These are phyloP conservation scores for Lachancea sp. DNA, from an alignment of 805 yeast species.

Conservation along the genomic window DNA sequence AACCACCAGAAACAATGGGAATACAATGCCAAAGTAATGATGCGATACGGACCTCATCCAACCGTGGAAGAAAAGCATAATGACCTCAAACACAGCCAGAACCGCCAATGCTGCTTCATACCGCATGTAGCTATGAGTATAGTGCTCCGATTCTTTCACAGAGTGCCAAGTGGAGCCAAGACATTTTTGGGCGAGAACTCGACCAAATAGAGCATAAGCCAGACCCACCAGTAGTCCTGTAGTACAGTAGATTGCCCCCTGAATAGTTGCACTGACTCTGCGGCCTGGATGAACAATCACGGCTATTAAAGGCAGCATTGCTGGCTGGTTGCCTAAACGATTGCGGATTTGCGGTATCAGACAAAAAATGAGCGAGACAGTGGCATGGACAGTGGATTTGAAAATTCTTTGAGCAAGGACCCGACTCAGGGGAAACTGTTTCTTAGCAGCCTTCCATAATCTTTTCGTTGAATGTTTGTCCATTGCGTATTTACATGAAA, in stretches of 20 bases:
- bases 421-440: constrained; percentile 29
- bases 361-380: constrained; percentile 39
- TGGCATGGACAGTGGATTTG: constrained; percentile 35
- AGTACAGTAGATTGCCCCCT: constrained; percentile 36
- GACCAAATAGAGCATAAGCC: constrained; percentile 37
- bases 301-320: constrained; percentile 40
- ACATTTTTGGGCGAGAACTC: constrained; percentile 38
- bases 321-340: constrained; percentile 37
- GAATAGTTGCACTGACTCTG: constrained; percentile 43
- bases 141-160: constrained; percentile 30
- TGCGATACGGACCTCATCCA: constrained; percentile 44
- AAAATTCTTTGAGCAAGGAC: constrained; percentile 34
- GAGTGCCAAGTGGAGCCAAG: constrained; percentile 26
- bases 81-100: constrained; percentile 39
- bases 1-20: constrained; percentile 43
- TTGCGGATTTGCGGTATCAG: constrained; percentile 33
- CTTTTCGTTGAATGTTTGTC: not conserved
- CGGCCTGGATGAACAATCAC: constrained; percentile 47
- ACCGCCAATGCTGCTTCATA: constrained; percentile 39
- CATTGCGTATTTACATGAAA: not conserved
- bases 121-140: constrained; percentile 25
- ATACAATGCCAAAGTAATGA: constrained; percentile 41
- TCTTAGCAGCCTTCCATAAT: constrained; percentile 2
- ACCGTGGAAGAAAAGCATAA: constrained; percentile 45
- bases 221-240: constrained; percentile 40